Base-by-base conservation (phyloP, 2,329 filamentous ascomycete genomes). In the Neofusicoccum laricinum region DNA sequence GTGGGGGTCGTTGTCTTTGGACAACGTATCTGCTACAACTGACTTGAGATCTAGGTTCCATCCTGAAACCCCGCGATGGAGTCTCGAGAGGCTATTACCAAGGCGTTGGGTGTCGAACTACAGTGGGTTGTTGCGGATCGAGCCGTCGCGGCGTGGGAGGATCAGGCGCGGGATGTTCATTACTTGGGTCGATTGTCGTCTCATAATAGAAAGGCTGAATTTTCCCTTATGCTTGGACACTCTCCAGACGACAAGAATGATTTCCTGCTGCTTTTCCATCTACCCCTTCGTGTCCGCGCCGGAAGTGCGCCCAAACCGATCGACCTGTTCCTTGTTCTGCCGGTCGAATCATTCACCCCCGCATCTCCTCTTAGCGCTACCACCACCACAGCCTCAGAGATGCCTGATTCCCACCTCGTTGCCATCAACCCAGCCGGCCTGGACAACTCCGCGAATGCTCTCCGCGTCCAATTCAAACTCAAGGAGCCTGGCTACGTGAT, bases 151-250 rank as follows among this genome's bases (percentile, higher is more conserved):
- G 41, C 55, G 12, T 59, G 55, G 55, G 55, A 59, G 25, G 55
- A 59, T 17, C 25, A n/a, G 41, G 17, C 15, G 30, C 55, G 7
- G 15, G 10, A 59, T 59, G 30, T 48, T 59, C 55, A 46, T 36
- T 59, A 34, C 30, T 41, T 59, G 34, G 55, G 55, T 59, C 55
- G 55, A 11, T 36, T 59, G 41, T 59, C 55, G 21, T 59, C 55
- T 59, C 55, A 59, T 41, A 59, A 59, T 59, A 59, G 43, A 59
- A 59, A 59, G 55, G 41, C 55, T 48, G 55, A 59, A 36, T 59
- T 59, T 36, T 59, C 55, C 10, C 40, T 59, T n/a, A 36, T 59
- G 55, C 55, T 59, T 59, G 55, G 55, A 5, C 55, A 59, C 34
- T 36, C 32, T 21, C 17, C 41, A 21, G 55, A 46, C n/a, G 55